Base-by-base conservation (phyloP, 2,329 filamentous ascomycete genomes). In the Lasiodiplodia gonubiensis region DNA sequence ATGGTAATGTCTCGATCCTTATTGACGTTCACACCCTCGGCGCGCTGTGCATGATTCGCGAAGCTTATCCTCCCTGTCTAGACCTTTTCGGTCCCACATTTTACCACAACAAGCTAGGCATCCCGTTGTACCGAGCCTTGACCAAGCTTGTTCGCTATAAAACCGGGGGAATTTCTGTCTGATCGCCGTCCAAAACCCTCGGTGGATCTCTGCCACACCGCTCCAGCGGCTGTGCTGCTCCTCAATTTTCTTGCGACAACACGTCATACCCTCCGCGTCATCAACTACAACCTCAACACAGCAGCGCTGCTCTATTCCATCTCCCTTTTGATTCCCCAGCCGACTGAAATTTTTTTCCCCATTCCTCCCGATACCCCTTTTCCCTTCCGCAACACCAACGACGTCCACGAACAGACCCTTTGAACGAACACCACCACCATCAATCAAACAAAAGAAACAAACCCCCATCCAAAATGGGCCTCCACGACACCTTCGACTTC, bases 401-500 rank as follows among this genome's bases (percentile, higher is more conserved):
- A 7, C 54, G 12, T 11, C n/a, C 33, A 42, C 33, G 27, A 33
- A 16, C 30, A 30, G 7, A 10, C 30, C 8, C 30, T 4, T 10
- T 33, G 30, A 33, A 33, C 30, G 2, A 2, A 4, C 37, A 39
- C 37, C 37, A 11, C 12, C 37, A n/a, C 37, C 10, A 39, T 14
- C 37, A 39, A 39, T 14, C 37, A n/a, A 53, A 25, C 30, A n/a
- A n/a, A n/a, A n/a, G n/a, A n/a, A n/a, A n/a, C n/a, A n/a, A n/a
- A n/a, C n/a, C n/a, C n/a, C n/a, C 30, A 33, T 33, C 30, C 2
- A 33, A 33, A 33, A 57, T 61, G 57, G 57, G 57, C 25, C 57
- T 61, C 57, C 57, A 61, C 57, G 57, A 61, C 57, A 61, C 57
- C 57, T 61, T 61, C 57, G 57, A 61, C 39, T 61, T 61, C 57